Percentiles rank a stretch among this genome's conserved stretches.
Evolutionary conservation across 768 basidiomycete genomes (phyloP).

Genomic region (Tylopilus plumbeoviolaceoides): DNA sequence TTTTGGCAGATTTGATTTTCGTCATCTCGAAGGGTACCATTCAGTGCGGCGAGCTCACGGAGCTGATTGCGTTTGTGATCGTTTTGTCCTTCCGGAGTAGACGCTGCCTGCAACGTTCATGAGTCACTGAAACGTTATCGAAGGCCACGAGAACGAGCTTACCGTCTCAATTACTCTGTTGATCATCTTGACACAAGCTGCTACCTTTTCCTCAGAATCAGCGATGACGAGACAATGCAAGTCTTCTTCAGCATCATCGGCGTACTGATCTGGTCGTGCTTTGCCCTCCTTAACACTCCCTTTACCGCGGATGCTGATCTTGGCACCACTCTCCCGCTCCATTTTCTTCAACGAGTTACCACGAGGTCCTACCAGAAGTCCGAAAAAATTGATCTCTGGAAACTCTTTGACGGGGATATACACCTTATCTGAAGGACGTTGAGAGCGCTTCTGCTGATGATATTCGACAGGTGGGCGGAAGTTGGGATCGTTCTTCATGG

Average conservation of each 20-base stretch:
- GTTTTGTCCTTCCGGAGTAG: conserved; percentile 98
- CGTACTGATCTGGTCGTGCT: conserved; percentile 88
- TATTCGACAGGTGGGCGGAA: conserved; percentile 98
- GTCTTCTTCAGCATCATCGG: conserved; percentile 98
- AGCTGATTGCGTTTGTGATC: conserved; percentile 99
- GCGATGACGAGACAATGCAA: conserved; percentile 95
- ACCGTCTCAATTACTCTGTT: conserved; percentile 98
- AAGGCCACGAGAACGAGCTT: conserved; percentile 26
- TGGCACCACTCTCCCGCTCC: conserved; percentile 97
- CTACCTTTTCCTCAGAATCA: conserved; percentile 90
- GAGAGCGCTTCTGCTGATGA: conserved; percentile 89
- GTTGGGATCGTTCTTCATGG: conserved; percentile 96
- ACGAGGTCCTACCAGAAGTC: conserved; percentile 94
- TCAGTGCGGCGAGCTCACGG: conserved; percentile 93
- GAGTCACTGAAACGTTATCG: not conserved
- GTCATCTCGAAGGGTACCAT: conserved; percentile 98
- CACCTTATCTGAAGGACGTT: conserved; percentile 94
- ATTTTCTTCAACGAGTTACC: conserved; percentile 99
- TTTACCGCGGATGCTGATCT: conserved; percentile 97
- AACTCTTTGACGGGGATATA: conserved; percentile 99
- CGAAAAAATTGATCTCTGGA: conserved; percentile 99
- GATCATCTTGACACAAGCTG: conserved; percentile 88
- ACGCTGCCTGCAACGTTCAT: conserved; percentile 70
- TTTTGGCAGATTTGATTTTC: conserved; percentile 99
- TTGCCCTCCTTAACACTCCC: conserved; percentile 99